These are phyloP conservation scores for Aspergillus udagawae DNA, from an alignment of 2,329 filamentous ascomycete genomes.

Conservation along the genomic window DNA sequence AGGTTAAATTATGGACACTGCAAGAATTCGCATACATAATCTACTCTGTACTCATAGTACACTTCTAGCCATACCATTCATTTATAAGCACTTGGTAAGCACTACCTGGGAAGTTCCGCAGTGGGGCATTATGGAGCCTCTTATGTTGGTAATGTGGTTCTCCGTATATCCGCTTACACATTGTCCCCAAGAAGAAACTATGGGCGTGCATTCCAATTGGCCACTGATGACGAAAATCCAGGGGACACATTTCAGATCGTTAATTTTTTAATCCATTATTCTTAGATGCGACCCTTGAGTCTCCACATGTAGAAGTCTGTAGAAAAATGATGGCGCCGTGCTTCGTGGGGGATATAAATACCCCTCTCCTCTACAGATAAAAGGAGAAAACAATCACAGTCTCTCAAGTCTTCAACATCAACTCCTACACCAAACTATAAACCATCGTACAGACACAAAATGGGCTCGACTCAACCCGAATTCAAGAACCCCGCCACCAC, in stretches of 20 bases:
- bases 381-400: neutral
- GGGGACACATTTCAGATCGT: neutral
- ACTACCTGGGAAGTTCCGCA: too few species aligned
- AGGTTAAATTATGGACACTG: too few species aligned
- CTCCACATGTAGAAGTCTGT: neutral
- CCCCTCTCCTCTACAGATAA: neutral
- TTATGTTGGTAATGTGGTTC: too few species aligned
- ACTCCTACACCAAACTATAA: too few species aligned
- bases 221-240: neutral
- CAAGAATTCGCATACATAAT: too few species aligned
- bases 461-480: constrained; percentile 31
- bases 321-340: neutral
- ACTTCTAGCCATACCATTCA: too few species aligned
- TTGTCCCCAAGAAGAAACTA: neutral
- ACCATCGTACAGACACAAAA: constrained; percentile 18
- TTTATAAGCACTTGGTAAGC: too few species aligned
- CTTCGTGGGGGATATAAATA: neutral
- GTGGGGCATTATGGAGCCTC: too few species aligned
- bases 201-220: neutral
- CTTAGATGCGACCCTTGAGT: too few species aligned
- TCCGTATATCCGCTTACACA: neutral
- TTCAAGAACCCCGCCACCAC: constrained; percentile 31
- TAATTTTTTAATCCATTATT: too few species aligned
- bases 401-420: too few species aligned
- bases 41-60: too few species aligned